Base-by-base conservation (phyloP, 1,284 basidiomycete species). In the Puccinia horiana region DNA sequence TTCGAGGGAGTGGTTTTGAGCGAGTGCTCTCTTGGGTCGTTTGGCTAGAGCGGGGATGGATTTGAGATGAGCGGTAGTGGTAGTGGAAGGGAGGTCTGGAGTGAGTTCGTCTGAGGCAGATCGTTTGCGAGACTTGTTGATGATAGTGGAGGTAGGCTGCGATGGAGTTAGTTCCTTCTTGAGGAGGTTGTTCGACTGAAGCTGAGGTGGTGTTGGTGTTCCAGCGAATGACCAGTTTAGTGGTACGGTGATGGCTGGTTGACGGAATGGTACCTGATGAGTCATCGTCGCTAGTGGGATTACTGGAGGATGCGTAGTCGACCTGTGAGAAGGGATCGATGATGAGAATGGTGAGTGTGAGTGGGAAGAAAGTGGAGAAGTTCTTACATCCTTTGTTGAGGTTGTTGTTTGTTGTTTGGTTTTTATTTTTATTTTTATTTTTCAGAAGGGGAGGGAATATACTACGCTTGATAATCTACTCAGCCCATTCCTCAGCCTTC, bases 251-350 rank as follows among this genome's bases (percentile, higher is more conserved):
- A 65, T n/a, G 29, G 79, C 54, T 42, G 79, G 79, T 65, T 81
- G 79, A 29, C 79, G 69, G 70, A 81, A 81, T 0, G 79, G 79
- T 47, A 81, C 40, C 61, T 81, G 79, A 37, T 73, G 79, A 58
- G 52, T 35, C 69, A 81, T 74, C 9, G 56, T 32, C n/a, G 16
- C 14, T 23, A 54, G 18, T 26, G 77, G 65, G 42, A 56, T 52
- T 2, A 74, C 72, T 40, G 72, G 72, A 20, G 72, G 72, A 40
- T 74, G 52, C 32, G 72, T 74, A 6, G 72, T 58, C 8, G 72
- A 74, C 72, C 72, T 74, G 72, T 4, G 49, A 52, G 49, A n/a
- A n/a, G n/a, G n/a, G n/a, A n/a, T n/a, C n/a, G n/a, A n/a, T n/a
- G n/a, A n/a, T n/a, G n/a, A n/a, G n/a, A n/a, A n/a, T n/a, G n/a